A percentile compares a stretch with the other conserved stretches of the same genome.
Conservation (phyloP, 257 asterid species). For the Solanum neorickii region DNA sequence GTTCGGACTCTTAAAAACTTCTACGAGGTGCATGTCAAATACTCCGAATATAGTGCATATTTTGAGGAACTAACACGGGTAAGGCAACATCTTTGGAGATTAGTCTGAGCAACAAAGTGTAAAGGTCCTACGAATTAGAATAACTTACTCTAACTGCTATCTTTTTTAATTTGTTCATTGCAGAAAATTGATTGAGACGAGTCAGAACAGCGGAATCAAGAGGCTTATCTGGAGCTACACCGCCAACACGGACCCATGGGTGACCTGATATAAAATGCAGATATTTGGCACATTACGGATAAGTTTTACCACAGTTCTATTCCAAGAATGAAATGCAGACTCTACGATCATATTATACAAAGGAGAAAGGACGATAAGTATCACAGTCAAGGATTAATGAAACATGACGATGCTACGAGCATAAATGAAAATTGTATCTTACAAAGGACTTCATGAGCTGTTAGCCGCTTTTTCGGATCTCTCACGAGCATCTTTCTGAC, state of each 20-base stretch:
- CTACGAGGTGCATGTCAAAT: background rate
- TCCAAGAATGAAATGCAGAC: background rate
- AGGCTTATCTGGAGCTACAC: constrained; percentile 32
- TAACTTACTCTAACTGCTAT: constrained; percentile 29
- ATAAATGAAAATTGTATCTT: constrained; percentile 10
- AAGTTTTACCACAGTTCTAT: background rate
- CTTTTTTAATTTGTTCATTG: constrained; percentile 38
- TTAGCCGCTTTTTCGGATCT: constrained; percentile 49
- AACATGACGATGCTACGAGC: background rate
- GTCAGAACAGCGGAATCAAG: constrained; percentile 39
- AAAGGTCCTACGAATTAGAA: background rate
- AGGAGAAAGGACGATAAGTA: background rate
- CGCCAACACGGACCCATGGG: constrained; percentile 31
- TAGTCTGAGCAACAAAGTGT: background rate
- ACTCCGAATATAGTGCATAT: background rate
- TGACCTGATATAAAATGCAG: constrained; percentile 14
- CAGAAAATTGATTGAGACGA: constrained; percentile 39
- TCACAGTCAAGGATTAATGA: background rate
- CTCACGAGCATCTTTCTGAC: constrained; percentile 50
- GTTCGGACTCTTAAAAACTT: background rate
- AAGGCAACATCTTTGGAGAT: background rate
- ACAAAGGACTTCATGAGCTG: constrained; percentile 67
- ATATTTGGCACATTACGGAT: background rate
- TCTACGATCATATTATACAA: background rate
- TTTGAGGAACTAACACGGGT: background rate